Base-by-base conservation (phyloP, 2,329 filamentous ascomycete genomes). In the Chaetomium strumarium region DNA sequence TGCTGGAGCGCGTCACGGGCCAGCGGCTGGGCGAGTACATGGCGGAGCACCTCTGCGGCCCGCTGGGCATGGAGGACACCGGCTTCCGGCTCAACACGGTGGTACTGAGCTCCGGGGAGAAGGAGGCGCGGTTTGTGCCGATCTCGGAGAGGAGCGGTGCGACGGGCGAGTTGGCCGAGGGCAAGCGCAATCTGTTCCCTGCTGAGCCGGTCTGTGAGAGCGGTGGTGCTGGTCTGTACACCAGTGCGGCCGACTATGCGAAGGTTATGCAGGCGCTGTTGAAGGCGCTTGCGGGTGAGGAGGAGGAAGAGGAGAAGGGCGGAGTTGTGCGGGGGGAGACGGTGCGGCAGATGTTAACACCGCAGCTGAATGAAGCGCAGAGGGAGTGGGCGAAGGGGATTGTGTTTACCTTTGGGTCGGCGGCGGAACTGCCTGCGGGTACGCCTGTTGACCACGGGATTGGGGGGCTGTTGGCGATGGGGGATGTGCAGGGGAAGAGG, bases 141-240 rank as follows among this genome's bases (percentile, higher is more conserved):
- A 37, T 53, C 11, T 46, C 57, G 6, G 51, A 52, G 37, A 50
- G 63, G 11, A 53, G 57, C 33, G 34, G 40, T 24, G 36, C 59
- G 55, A 45, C 53, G 39, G 17, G 52, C 42, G 53, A 48, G 58
- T 17, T 53, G 16, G 19, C 9, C 1, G 51, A 49, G 29, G 42
- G 45, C 7, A n/a, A 10, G 6, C 20, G 33, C n/a, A 24, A 24
- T 24, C 36, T 34, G 16, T 52, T 58, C 4, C 66, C 67, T 0
- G 56, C 57, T 10, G 62, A 69, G 31, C 68, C 67, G 39, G 61
- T 61, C 17, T 57, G 72, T 3, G 70, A 74, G 52, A 69, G 69
- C 54, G 75, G 72, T 13, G 75, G 74, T 5, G 67, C 69, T 0
- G 75, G 75, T 3, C 58, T 75, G 17, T 74, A 68, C 56, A 68